Percentiles rank a stretch among this genome's conserved stretches.
Conservation (phyloP, 345 rosid genomes). For the Syzygium aqueum region DNA sequence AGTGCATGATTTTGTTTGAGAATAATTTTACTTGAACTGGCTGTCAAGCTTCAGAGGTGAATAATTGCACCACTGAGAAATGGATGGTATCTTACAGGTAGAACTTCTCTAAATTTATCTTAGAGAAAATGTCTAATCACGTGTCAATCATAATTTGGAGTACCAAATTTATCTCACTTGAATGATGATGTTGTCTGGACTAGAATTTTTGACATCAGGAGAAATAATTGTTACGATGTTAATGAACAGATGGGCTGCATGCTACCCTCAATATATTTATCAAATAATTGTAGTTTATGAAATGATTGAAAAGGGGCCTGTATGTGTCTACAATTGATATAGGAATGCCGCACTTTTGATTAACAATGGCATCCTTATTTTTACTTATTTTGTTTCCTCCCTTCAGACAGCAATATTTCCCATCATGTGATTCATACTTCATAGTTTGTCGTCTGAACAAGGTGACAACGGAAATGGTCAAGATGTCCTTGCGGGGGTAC, state of each 20-base stretch:
- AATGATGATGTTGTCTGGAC: not conserved
- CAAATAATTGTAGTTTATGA: not conserved
- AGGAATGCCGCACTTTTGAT: too few relatives aligned
- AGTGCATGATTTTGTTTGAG: not conserved
- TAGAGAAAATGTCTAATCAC: too few relatives aligned
- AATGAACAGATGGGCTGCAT: fast-evolving
- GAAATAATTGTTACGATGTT: not conserved
- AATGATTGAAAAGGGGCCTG: not conserved
- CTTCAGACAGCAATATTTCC: too few relatives aligned
- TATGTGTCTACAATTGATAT: fast-evolving
- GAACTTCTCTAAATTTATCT: not conserved
- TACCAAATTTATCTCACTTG: not conserved
- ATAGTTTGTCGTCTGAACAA: not conserved
- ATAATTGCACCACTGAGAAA: too few relatives aligned
- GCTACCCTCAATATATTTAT: too few relatives aligned
- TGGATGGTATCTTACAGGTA: not conserved
- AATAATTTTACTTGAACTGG: not conserved
- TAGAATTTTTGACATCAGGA: not conserved
- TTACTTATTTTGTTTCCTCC: too few relatives aligned
- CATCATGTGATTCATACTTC: not conserved
- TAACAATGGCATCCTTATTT: too few relatives aligned
- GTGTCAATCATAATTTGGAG: not conserved
- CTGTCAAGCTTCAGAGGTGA: not conserved
- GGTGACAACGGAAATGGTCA: not conserved
- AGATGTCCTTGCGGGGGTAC: not conserved